Conservation (phyloP, 1,139 yeast species). For the Candida sanyaensis region DNA sequence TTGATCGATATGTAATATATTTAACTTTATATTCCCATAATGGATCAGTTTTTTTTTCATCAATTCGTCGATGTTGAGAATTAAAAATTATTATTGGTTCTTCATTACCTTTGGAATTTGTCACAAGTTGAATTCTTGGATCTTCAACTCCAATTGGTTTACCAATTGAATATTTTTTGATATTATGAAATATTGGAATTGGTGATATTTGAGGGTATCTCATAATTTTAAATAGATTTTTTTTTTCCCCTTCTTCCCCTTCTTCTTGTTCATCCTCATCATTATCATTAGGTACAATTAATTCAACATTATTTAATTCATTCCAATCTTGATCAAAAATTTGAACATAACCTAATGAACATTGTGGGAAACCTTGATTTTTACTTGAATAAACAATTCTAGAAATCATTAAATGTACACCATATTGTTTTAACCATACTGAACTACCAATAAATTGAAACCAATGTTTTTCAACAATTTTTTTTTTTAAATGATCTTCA, state of each 20-base stretch:
- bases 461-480: slow-evolving; percentile 35
- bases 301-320: slow-evolving; percentile 31
- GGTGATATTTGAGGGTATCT: slow-evolving; percentile 28
- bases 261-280: neutral
- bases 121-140: slow-evolving; percentile 40
- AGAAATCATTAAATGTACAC: slow-evolving; percentile 39
- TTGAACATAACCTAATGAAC: slow-evolving; percentile 39
- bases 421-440: slow-evolving; percentile 43
- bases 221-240: slow-evolving; percentile 14
- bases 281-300: slow-evolving; percentile 33
- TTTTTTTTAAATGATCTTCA: slow-evolving; percentile 24
- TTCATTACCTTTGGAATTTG: slow-evolving; percentile 30
- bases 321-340: slow-evolving; percentile 40
- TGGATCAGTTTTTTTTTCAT: slow-evolving; percentile 21
- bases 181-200: slow-evolving; percentile 31
- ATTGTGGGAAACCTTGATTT: slow-evolving; percentile 30
- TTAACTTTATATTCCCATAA: slow-evolving; percentile 17
- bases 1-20: slow-evolving; percentile 25
- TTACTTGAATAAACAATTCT: slow-evolving; percentile 34
- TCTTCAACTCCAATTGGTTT: slow-evolving; percentile 49
- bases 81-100: slow-evolving; percentile 36
- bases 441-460: slow-evolving; percentile 40
- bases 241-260: too few relatives aligned
- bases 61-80: slow-evolving; percentile 23
- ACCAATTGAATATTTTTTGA: slow-evolving; percentile 18